phyloP scores from a whole-genome alignment of 2,329 filamentous ascomycete genomes.

The Fusarium domesticum region DNA sequence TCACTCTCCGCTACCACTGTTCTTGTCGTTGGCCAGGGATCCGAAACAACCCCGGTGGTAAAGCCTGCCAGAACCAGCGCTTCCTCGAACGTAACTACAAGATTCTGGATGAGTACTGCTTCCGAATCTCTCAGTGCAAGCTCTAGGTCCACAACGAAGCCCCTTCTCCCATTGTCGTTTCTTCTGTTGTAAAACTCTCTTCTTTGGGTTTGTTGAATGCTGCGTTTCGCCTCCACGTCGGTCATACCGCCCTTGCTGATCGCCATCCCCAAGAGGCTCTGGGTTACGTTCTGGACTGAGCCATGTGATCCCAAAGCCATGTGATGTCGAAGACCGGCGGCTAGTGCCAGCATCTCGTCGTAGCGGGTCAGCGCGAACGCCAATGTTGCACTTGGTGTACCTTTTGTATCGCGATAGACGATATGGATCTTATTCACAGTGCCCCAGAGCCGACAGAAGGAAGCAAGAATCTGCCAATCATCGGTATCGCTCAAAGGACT shows the following conservation, averaged over 20 bases:
- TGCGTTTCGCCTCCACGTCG: neutral
- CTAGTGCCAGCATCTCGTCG: neutral
- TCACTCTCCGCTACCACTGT: neutral
- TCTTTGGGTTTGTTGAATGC: neutral
- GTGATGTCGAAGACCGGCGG: neutral
- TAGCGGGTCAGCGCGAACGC: neutral
- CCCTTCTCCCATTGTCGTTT: neutral
- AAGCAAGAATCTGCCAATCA: neutral
- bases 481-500: neutral
- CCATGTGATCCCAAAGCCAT: neutral
- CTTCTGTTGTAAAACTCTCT: neutral
- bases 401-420: neutral
- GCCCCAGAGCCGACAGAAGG: neutral
- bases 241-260: neutral
- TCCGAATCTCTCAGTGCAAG: neutral
- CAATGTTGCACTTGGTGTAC: neutral
- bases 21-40: neutral
- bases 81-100: neutral
- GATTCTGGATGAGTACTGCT: neutral
- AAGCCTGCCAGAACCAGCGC: neutral
- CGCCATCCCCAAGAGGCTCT: neutral
- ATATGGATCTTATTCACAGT: neutral
- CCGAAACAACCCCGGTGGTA: neutral
- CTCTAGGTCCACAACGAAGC: neutral
- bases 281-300: neutral